Evolutionary conservation across 345 rosid species (phyloP).

Genomic region (Boechera retrofracta): DNA sequence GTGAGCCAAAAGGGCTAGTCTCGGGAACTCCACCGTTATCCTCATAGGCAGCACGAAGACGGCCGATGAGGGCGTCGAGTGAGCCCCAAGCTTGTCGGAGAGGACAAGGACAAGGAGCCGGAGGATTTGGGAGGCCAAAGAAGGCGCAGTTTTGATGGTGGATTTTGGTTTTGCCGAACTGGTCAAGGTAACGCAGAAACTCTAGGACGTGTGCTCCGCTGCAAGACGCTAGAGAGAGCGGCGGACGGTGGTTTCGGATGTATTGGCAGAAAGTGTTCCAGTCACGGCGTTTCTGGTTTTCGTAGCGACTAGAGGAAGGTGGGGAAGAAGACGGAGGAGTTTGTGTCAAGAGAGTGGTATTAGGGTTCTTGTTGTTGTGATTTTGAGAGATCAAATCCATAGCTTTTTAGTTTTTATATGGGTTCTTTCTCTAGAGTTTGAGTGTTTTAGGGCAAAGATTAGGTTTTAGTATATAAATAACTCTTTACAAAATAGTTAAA

Average conservation of each 20-base stretch:
- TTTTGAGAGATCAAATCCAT: constrained; percentile 53
- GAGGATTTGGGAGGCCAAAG: constrained; percentile 85
- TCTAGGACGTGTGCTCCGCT: constrained; percentile 85
- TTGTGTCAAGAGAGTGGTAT: constrained; percentile 28
- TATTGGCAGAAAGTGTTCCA: constrained; percentile 96
- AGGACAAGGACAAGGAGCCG: constrained; percentile 90
- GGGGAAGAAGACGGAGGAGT: constrained; percentile 30
- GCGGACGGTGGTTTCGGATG: constrained; percentile 80
- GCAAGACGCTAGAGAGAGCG: constrained; percentile 69
- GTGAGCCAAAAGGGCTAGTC: constrained; percentile 83
- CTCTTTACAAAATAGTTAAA: not conserved
- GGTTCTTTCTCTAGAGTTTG: not conserved
- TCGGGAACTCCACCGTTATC: constrained; percentile 85
- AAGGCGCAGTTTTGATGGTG: constrained; percentile 83
- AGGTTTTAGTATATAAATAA: not conserved
- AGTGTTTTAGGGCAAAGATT: constrained; percentile 13
- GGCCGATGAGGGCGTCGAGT: constrained; percentile 87
- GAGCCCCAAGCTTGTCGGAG: constrained; percentile 98
- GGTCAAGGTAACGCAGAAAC: constrained; percentile 58
- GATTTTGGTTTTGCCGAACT: constrained; percentile 42
- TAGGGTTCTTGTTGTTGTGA: constrained; percentile 16
- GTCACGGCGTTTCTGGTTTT: constrained; percentile 86
- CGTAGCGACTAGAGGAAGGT: constrained; percentile 68
- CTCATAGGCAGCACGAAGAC: constrained; percentile 87
- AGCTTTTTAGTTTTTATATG: not conserved